Evolutionary conservation across 139 green algal species (phyloP).

Genomic region (Chlamydomonas urium): DNA sequence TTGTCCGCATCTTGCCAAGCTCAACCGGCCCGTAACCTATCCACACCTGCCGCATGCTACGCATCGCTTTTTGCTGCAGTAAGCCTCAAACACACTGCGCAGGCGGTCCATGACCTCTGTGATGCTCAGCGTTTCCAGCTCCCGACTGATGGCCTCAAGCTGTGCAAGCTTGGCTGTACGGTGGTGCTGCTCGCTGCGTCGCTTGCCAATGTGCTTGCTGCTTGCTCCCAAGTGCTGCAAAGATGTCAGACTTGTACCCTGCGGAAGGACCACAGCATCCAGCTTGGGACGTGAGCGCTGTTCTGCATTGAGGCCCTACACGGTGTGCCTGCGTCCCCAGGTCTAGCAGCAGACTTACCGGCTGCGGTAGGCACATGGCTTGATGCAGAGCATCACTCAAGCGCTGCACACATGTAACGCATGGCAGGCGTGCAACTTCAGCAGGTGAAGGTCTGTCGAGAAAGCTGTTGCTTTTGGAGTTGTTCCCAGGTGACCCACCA

Average conservation of each 20-base stretch:
- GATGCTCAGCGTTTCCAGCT: background rate
- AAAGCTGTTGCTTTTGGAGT: background rate
- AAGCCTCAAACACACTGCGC: background rate
- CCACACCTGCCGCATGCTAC: background rate
- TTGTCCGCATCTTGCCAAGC: background rate
- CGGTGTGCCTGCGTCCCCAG: background rate
- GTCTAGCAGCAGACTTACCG: background rate
- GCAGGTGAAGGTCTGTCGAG: too few relatives aligned
- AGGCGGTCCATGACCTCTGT: background rate
- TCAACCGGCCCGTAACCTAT: background rate
- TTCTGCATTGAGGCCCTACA: too few relatives aligned
- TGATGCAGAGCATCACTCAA: too few relatives aligned
- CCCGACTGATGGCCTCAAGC: background rate
- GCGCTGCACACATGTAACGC: too few relatives aligned
- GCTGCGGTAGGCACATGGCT: background rate
- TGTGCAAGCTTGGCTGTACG: background rate
- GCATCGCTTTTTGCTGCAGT: constrained; percentile 7
- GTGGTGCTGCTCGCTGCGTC: background rate
- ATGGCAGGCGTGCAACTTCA: too few relatives aligned
- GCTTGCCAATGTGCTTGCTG: too few relatives aligned
- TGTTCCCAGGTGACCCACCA: background rate
- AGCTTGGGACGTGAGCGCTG: too few relatives aligned
- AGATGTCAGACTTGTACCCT: too few relatives aligned
- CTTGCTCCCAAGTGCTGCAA: too few relatives aligned
- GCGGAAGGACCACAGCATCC: too few relatives aligned